Base-by-base conservation (phyloP, 2,329 filamentous ascomycete genomes). In the Aspergillus sp. region DNA sequence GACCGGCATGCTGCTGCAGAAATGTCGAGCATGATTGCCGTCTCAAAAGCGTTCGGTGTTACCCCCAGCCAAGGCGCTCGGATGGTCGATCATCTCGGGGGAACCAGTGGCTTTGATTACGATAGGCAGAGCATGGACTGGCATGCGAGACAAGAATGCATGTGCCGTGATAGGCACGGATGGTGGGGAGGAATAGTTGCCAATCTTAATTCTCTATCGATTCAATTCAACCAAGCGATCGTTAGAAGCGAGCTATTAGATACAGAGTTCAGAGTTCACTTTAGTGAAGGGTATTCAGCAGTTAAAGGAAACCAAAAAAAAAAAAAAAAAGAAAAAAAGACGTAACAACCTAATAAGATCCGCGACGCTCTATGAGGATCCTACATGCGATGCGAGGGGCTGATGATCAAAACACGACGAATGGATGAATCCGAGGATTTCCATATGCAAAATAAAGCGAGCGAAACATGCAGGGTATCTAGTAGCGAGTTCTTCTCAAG, bases 211-310 rank as follows among this genome's bases (percentile, higher is more conserved):
- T 30, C 26, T 30, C 26, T 30, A 30, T 30, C 26, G 26, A 30
- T 30, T 30, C 26, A 30, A 11, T 30, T 30, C 26, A 30, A 30
- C 26, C 26, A 30, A 30, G 26, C 26, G 26, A 30, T 30, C 8
- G 26, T 30, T 30, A 8, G 10, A 30, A 11, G 9, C 26, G 3
- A 3, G 33, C 46, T 26, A 48, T 19, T 32, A 48, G n/a, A 19
- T 35, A 30, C 32, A 26, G n/a, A 33, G 43, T 44, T 44, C 42
- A 40, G 36, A 43, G 44, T 26, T 51, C 22, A 13, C 36, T 36
- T 42, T 32, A n/a, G n/a, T n/a, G 36, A 43, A 33, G 49, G 49
- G 49, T 51, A 51, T 51, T 51, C 42, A 45, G 49, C 49, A 41
- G 19, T 22, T 22, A 4, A 22, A 22, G 22, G 7, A 22, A 22